phyloP scores from a whole-genome alignment of 108 stramenopile genomes.

The Mediolabrus comicus region DNA sequence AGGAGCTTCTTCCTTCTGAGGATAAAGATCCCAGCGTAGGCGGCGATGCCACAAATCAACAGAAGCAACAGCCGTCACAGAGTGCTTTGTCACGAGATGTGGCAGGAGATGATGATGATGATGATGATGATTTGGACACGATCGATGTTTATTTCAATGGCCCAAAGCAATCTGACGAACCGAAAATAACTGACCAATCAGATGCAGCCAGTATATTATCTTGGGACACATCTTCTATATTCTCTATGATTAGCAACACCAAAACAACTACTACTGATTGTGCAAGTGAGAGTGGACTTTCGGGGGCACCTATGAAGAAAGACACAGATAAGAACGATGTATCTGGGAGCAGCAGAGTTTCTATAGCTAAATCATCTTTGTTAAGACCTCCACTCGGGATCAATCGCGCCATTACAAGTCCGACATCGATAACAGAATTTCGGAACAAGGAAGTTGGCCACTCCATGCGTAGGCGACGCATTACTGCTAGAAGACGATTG shows the following conservation, averaged over 20 bases:
- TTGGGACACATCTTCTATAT: slow-evolving; percentile 28
- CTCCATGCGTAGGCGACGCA: not conserved
- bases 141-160: slow-evolving; percentile 30
- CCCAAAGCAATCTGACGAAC: not conserved
- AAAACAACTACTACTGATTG: not conserved
- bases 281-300: slow-evolving; percentile 16
- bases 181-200: not conserved
- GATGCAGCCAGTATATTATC: slow-evolving; percentile 18
- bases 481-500: not conserved
- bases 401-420: not conserved
- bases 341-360: not conserved
- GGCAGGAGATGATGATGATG: slow-evolving; percentile 4
- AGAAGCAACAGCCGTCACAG: not conserved
- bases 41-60: not conserved
- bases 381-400: not conserved
- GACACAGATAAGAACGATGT: not conserved
- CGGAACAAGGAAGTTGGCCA: not conserved
- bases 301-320: slow-evolving; percentile 4
- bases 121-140: slow-evolving; percentile 25
- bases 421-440: not conserved
- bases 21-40: not conserved
- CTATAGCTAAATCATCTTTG: not conserved
- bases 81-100: not conserved
- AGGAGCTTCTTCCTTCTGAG: slow-evolving; percentile 20
- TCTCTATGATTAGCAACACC: slow-evolving; percentile 14